Base-by-base conservation (phyloP, 2,329 filamentous ascomycete species). In the Orbilia quercus region DNA sequence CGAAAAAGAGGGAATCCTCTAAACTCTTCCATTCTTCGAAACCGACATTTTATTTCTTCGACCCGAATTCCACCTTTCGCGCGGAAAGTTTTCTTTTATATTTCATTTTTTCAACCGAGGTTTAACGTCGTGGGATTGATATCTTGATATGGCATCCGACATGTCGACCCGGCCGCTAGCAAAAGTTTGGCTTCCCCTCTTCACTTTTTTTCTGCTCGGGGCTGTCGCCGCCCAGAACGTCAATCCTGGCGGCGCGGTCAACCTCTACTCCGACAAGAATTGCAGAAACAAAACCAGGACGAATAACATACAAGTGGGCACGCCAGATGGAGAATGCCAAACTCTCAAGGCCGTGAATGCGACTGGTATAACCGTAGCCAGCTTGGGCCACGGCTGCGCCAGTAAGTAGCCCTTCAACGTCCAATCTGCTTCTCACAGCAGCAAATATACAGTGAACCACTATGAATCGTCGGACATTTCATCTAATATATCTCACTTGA, bases 351-450 rank as follows among this genome's bases (percentile, higher is more conserved):
- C 25, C 9, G 20, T 5, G 12, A 73, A 73, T 57, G 47, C 55
- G 23, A 62, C 60, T 1, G 53, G 59, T 14, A 31, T 73, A 16
- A 42, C 54, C 1, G 44, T 73, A 28, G 60, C 36, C 1, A 18
- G 18, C 1, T 38, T 73, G 4, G 69, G 53, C 5, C 60, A 51
- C 45, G 69, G 69, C 12, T 73, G 69, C 28, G 42, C 60, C n/a
- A 73, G 69, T 73, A 73, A 57, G 69, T 66, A 36, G 18, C 38
- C 18, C 23, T n/a, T 18, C 44, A 9, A 1, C 3, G 14, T 22
- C 2, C 42, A 42, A 14, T 42, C 2, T 31, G 28, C 50, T 22
- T 16, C n/a, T 7, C 14, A 34, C 25, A 2, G 18, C 5, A 2
- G 16, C 11, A 20, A 9, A 34, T 3, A 50, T 14, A 53, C n/a